A percentile compares a stretch with the other conserved stretches of the same genome.
These are phyloP conservation scores for Detonula confervacea DNA, from an alignment of 352 stramenopile genomes.

Conservation along the genomic window DNA sequence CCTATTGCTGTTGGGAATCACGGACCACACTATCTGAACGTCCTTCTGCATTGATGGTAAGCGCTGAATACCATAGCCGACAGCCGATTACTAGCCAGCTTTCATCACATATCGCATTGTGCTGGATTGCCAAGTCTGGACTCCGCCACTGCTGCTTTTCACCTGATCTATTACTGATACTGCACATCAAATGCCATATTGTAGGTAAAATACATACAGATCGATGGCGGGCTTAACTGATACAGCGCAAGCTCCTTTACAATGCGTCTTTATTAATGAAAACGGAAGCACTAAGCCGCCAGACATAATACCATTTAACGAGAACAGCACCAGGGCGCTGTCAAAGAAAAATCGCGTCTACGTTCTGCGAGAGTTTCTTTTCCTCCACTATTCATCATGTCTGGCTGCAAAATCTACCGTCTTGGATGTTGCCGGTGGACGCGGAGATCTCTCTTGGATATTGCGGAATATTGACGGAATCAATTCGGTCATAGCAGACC, in stretches of 20 bases:
- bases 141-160: no score
- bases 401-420: constrained; percentile 1
- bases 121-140: no score
- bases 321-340: constrained; percentile 47
- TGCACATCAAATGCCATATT: no score
- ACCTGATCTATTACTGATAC: no score
- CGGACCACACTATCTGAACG: no score
- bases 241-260: background rate
- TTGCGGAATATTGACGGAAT: constrained; percentile 45
- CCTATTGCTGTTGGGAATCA: no score
- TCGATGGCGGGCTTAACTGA: no score
- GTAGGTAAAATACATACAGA: no score
- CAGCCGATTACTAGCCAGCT: no score
- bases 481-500: constrained; percentile 68
- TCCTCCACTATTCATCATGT: constrained; percentile 40
- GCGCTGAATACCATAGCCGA: no score
- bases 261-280: constrained; percentile 27
- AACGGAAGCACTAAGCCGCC: constrained; percentile 1
- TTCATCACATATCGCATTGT: no score
- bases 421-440: constrained; percentile 63
- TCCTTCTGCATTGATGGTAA: no score
- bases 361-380: constrained; percentile 67
- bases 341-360: constrained; percentile 70
- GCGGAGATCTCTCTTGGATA: constrained; percentile 59
- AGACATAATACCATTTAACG: constrained; percentile 25